phyloP scores from a whole-genome alignment of 1,139 yeast genomes.

The Hanseniaspora gamundiae region DNA sequence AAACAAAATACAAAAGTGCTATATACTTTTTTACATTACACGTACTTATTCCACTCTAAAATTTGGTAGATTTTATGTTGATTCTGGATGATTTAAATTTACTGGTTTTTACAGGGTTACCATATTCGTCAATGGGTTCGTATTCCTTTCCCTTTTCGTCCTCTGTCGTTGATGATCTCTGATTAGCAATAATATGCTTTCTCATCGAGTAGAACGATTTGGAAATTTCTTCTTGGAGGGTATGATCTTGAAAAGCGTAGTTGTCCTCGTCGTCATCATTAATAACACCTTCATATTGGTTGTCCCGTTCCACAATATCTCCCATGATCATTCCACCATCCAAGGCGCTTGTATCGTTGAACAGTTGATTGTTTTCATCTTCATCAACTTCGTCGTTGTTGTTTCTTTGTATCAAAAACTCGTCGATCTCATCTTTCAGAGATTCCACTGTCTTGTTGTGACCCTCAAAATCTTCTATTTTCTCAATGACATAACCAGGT shows the following conservation, averaged over 20 bases:
- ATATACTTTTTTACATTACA: not conserved
- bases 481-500: slow-evolving; percentile 45
- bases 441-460: slow-evolving; percentile 39
- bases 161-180: slow-evolving; percentile 38
- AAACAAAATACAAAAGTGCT: not conserved
- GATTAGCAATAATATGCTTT: slow-evolving; percentile 35
- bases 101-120: slow-evolving; percentile 48
- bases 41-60: not conserved
- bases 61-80: slow-evolving; percentile 13
- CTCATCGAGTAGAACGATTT: slow-evolving; percentile 48
- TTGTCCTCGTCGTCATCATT: slow-evolving; percentile 22
- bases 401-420: slow-evolving; percentile 16
- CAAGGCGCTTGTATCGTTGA: slow-evolving; percentile 12
- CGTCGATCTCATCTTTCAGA: slow-evolving; percentile 22
- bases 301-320: slow-evolving; percentile 30
- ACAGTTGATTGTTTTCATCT: slow-evolving; percentile 15
- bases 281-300: slow-evolving; percentile 28
- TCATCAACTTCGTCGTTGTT: slow-evolving; percentile 19
- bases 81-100: slow-evolving; percentile 53
- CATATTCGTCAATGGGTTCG: slow-evolving; percentile 63
- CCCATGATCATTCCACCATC: slow-evolving; percentile 22
- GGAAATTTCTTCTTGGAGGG: slow-evolving; percentile 35
- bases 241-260: slow-evolving; percentile 24
- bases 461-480: slow-evolving; percentile 41
- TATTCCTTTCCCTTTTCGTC: slow-evolving; percentile 29